Percentiles rank a stretch among this genome's conserved stretches.
These are phyloP conservation scores for Murraya paniculata DNA, from an alignment of 345 rosid genomes.

Conservation along the genomic window DNA sequence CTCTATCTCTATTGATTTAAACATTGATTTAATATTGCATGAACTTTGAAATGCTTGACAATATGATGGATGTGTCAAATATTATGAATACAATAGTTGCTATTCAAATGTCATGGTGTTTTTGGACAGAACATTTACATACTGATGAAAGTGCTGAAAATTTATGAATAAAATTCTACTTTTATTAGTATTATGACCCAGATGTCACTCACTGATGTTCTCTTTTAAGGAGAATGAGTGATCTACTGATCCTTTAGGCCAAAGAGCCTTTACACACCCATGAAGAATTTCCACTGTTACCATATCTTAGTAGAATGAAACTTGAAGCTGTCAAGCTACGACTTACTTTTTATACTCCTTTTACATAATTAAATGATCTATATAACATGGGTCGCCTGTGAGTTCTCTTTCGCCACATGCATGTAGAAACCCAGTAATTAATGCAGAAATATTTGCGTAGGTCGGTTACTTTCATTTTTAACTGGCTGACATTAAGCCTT, in stretches of 20 bases:
- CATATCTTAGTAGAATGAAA: not conserved
- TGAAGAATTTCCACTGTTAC: not conserved
- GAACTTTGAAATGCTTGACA: slow-evolving; percentile 4
- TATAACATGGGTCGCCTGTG: no score
- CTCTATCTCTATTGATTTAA: not conserved
- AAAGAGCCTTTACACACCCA: not conserved
- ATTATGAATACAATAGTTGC: no score
- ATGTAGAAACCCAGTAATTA: not conserved
- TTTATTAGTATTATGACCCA: not conserved
- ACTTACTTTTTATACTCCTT: not conserved
- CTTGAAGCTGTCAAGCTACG: not conserved
- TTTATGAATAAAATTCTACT: not conserved
- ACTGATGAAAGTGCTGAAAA: not conserved
- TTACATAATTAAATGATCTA: not conserved
- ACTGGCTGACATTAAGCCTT: not conserved
- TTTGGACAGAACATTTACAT: not conserved
- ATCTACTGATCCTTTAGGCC: not conserved
- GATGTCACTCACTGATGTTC: not conserved
- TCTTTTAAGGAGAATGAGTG: not conserved
- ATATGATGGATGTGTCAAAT: not conserved
- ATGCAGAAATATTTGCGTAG: not conserved
- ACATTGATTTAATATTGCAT: not conserved
- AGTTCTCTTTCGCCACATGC: not conserved
- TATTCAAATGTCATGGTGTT: not conserved
- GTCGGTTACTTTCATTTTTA: no score